Percentiles rank a stretch among this genome's conserved stretches.
Conservation (phyloP, 345 rosid species). For the Melastoma malabathricum region DNA sequence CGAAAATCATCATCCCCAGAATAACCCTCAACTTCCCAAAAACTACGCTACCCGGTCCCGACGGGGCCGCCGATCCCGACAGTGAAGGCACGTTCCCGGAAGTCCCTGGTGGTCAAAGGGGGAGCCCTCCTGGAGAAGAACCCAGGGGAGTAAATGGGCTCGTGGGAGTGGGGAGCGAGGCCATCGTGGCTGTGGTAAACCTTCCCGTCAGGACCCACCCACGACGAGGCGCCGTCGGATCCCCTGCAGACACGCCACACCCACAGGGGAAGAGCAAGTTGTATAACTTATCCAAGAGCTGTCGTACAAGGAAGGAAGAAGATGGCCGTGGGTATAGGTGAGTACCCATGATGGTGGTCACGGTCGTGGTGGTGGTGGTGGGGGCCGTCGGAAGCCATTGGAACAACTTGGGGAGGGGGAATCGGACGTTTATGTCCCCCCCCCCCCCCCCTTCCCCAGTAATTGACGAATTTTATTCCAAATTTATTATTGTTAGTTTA, state of each 20-base stretch:
- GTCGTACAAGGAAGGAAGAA: neutral
- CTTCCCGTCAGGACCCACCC: constrained; percentile 70
- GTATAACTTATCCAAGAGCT: neutral
- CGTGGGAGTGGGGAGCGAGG: constrained; percentile 94
- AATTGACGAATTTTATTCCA: too few relatives aligned
- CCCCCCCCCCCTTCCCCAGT: too few relatives aligned
- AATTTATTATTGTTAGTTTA: too few relatives aligned
- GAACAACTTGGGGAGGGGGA: too few relatives aligned
- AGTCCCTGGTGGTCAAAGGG: constrained; percentile 54
- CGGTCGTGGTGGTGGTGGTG: too few relatives aligned
- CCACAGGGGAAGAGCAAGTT: neutral
- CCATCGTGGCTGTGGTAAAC: constrained; percentile 96
- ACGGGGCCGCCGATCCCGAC: constrained; percentile 97
- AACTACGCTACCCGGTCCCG: constrained; percentile 69
- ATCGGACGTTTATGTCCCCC: too few relatives aligned
- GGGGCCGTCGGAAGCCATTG: too few relatives aligned
- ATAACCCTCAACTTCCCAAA: too few relatives aligned
- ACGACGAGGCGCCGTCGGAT: constrained; percentile 15
- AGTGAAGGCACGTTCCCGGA: constrained; percentile 85
- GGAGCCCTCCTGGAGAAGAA: constrained; percentile 84
- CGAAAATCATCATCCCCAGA: neutral
- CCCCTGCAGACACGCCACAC: constrained; percentile 5
- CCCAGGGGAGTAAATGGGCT: constrained; percentile 96
- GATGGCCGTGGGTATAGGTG: too few relatives aligned
- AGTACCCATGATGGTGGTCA: too few relatives aligned